Evolutionary conservation across 2,329 filamentous ascomycete species (phyloP).

Genomic region (Dendrostoma leiphaemia): DNA sequence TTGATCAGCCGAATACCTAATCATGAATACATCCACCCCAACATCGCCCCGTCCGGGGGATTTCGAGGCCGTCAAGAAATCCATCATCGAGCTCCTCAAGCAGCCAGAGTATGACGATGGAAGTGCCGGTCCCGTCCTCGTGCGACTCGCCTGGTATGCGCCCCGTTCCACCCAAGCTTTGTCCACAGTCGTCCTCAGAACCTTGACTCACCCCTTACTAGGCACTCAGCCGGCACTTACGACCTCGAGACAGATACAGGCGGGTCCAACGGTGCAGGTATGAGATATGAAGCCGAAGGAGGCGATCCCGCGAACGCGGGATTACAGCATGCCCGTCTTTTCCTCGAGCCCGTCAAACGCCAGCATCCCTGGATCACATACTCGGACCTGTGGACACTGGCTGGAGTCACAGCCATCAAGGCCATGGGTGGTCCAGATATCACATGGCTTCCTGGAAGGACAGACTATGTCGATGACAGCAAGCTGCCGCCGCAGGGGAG

Average conservation of each 20-base stretch:
- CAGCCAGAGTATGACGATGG: constrained; percentile 66
- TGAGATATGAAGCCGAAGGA: constrained; percentile 64
- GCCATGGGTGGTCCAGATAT: constrained; percentile 60
- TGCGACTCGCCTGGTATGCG: constrained; percentile 59
- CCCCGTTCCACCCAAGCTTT: no score
- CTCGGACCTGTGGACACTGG: constrained; percentile 64
- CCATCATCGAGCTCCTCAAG: constrained; percentile 51
- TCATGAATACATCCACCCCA: constrained; percentile 5
- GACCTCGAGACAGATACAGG: constrained; percentile 57
- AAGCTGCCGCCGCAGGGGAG: constrained; percentile 56
- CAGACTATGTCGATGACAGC: constrained; percentile 60
- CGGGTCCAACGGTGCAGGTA: constrained; percentile 63
- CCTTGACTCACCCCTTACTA: constrained; percentile 24
- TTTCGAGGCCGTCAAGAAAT: constrained; percentile 56
- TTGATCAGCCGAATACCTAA: not conserved
- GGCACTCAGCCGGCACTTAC: constrained; percentile 65
- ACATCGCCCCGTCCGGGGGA: constrained; percentile 47
- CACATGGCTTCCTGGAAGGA: constrained; percentile 56
- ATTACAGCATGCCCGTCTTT: constrained; percentile 60
- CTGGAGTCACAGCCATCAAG: constrained; percentile 55
- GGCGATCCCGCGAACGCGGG: constrained; percentile 65
- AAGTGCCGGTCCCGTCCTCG: constrained; percentile 61
- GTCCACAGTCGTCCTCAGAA: not conserved
- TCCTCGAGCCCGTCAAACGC: constrained; percentile 61
- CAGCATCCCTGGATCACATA: constrained; percentile 64